A percentile compares a stretch with the other conserved stretches of the same genome.
Evolutionary conservation across 495 filamentous ascomycete species (phyloP).

Genomic region (Cercophora newfieldiana): DNA sequence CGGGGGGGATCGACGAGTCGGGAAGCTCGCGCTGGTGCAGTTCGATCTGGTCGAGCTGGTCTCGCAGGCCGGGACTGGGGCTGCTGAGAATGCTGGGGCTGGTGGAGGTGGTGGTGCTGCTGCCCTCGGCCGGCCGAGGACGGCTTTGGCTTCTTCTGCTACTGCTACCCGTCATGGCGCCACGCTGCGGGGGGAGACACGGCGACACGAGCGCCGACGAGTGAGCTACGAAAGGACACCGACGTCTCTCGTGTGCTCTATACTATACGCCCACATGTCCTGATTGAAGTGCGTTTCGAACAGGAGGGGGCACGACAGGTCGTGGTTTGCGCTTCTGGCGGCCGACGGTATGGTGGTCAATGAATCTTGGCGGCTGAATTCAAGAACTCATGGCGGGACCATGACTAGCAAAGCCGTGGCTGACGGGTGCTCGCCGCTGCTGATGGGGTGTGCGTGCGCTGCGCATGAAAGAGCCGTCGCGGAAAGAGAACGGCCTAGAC

Average conservation of each 20-base stretch:
- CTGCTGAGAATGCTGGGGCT: too few relatives aligned
- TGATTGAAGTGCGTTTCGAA: background rate
- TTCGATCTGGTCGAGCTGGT: conserved; percentile 30
- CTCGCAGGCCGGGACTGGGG: conserved; percentile 9
- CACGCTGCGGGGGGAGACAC: too few relatives aligned
- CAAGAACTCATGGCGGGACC: background rate
- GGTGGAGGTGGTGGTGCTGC: too few relatives aligned
- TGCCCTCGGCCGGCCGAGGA: conserved; percentile 4
- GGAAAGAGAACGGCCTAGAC: conserved; percentile 4
- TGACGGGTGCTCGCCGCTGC: background rate
- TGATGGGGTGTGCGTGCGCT: background rate
- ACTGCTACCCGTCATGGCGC: background rate
- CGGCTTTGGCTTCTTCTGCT: background rate
- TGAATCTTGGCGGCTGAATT: conserved; percentile 18
- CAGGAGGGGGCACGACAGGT: background rate
- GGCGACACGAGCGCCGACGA: background rate
- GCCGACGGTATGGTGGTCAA: conserved; percentile 2
- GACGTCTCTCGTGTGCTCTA: background rate
- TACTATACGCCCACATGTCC: conserved; percentile 14
- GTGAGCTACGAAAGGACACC: background rate
- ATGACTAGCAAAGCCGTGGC: background rate
- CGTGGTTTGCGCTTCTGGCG: background rate
- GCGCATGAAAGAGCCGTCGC: background rate
- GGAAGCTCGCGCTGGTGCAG: conserved; percentile 22
- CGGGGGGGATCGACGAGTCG: background rate